A percentile compares a stretch with the other conserved stretches of the same genome.
Evolutionary conservation across 2,329 filamentous ascomycete species (phyloP).

Genomic region (Juglanconis sp.): DNA sequence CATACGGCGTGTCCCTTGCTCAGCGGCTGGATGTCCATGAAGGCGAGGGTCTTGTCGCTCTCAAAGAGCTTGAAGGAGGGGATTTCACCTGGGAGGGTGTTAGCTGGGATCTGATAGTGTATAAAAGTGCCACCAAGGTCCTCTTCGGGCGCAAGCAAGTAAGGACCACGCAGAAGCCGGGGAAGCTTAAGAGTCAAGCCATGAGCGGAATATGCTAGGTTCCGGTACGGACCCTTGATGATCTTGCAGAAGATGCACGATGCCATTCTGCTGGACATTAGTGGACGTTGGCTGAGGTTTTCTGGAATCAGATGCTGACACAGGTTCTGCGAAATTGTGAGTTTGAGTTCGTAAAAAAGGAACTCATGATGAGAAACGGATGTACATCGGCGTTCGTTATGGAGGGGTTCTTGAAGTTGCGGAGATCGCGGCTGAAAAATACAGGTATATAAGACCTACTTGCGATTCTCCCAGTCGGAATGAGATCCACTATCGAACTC

Average conservation of each 20-base stretch:
- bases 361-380: not conserved
- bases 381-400: conserved; percentile 2
- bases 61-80: conserved; percentile 96
- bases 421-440: not conserved
- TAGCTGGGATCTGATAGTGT: not conserved
- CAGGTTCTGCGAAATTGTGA: not conserved
- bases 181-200: not conserved
- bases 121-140: not conserved
- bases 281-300: not conserved
- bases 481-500: conserved; percentile 70
- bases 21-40: conserved; percentile 92
- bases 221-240: conserved; percentile 67
- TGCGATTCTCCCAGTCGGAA: conserved; percentile 40
- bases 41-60: conserved; percentile 87
- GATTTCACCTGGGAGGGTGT: conserved; percentile 69
- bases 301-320: not conserved
- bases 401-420: not conserved
- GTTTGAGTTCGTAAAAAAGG: not conserved
- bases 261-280: conserved; percentile 46
- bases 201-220: not conserved
- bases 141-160: not conserved
- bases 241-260: conserved; percentile 98
- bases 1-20: conserved; percentile 84
- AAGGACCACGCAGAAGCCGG: not conserved
- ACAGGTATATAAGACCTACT: not conserved